Conservation (phyloP, 2,329 filamentous ascomycete species). For the Colletotrichum horii region DNA sequence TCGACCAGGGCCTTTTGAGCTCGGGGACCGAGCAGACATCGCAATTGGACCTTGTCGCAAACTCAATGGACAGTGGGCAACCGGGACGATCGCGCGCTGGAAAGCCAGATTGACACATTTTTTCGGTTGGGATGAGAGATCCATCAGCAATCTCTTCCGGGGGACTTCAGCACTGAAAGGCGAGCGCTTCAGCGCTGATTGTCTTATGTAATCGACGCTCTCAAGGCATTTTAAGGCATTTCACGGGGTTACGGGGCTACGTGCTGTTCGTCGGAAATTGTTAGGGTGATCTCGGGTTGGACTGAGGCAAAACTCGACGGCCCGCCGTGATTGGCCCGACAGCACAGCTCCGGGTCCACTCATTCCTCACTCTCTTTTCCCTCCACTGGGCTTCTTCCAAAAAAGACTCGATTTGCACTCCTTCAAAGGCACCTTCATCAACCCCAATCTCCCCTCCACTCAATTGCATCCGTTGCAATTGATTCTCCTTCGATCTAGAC, state of each 20-base stretch:
- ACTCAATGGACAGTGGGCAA: constrained; percentile 9
- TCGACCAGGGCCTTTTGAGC: background rate
- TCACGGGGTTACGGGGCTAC: constrained; percentile 16
- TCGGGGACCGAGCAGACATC: background rate
- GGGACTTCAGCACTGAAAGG: background rate
- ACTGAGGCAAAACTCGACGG: constrained; percentile 23
- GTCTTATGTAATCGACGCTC: background rate
- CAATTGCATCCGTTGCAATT: constrained; percentile 71
- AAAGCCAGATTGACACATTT: constrained; percentile 12
- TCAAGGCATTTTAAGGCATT: background rate
- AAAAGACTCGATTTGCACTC: constrained; percentile 51
- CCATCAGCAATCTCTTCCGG: background rate
- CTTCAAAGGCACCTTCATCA: constrained; percentile 54
- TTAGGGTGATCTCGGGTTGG: constrained; percentile 24
- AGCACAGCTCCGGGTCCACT: constrained; percentile 26
- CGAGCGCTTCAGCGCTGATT: background rate
- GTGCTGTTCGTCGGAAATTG: constrained; percentile 20
- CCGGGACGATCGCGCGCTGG: background rate
- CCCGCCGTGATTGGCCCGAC: constrained; percentile 13
- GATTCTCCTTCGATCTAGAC: constrained; percentile 57
- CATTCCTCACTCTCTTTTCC: constrained; percentile 42
- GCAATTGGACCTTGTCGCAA: background rate
- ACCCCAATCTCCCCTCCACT: constrained; percentile 64
- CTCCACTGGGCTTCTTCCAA: constrained; percentile 40
- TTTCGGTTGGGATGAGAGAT: constrained; percentile 14